A percentile compares a stretch with the other conserved stretches of the same genome.
phyloP scores from a whole-genome alignment of 495 filamentous ascomycete genomes.

The Geoglossum glabrum region DNA sequence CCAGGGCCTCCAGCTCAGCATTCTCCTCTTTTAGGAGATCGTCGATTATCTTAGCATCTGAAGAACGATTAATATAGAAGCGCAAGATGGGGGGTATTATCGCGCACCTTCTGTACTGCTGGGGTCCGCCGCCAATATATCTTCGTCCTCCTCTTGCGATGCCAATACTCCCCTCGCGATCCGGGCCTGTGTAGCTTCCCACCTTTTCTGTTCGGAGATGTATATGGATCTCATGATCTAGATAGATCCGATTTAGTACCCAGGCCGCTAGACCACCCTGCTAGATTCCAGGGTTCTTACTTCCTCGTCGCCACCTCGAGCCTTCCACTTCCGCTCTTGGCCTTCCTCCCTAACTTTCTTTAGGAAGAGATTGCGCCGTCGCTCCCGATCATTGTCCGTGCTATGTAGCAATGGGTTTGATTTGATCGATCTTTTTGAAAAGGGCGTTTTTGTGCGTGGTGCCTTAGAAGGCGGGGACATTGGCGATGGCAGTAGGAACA shows the following conservation, averaged over 20 bases:
- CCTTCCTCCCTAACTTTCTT: slow-evolving; percentile 52
- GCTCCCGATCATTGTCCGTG: slow-evolving; percentile 27
- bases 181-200: slow-evolving; percentile 23
- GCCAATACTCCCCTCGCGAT: slow-evolving; percentile 12
- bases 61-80: neutral
- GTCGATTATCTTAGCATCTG: slow-evolving; percentile 21
- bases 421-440: slow-evolving; percentile 17
- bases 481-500: neutral
- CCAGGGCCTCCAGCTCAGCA: slow-evolving; percentile 35
- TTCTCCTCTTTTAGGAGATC: slow-evolving; percentile 32
- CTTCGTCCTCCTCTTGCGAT: slow-evolving; percentile 26
- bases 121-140: slow-evolving; percentile 18
- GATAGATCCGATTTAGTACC: neutral
- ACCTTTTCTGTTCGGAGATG: slow-evolving; percentile 23
- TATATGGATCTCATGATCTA: slow-evolving; percentile 29
- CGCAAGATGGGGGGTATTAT: neutral
- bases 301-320: slow-evolving; percentile 59
- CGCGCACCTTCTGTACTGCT: neutral
- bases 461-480: neutral
- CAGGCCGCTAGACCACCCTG: neutral
- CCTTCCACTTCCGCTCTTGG: slow-evolving; percentile 43
- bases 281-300: slow-evolving; percentile 22
- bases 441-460: slow-evolving; percentile 2
- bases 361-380: slow-evolving; percentile 46
- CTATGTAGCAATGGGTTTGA: slow-evolving; percentile 14